Evolutionary conservation across 768 basidiomycete species (phyloP), one percentile per base, ranked within the genome.

Genomic region (Lyophyllum semitale): DNA sequence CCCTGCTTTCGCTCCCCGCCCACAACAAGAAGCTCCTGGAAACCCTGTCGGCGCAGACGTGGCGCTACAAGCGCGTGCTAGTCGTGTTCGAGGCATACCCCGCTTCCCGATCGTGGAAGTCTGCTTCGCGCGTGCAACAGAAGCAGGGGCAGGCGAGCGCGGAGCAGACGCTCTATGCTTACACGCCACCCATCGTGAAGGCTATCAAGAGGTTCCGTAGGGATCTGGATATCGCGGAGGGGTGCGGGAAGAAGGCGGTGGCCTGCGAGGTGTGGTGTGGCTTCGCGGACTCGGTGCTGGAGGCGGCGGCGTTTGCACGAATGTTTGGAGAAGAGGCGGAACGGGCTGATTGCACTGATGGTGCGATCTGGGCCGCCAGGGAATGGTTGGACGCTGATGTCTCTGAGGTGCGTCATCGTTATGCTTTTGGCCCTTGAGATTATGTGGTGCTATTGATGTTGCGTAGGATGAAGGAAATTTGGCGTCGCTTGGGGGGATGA

Each of bases 41-140:
- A 12, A 67, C 63, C 4, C 71, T 93, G 27, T 72, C 77, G 8
- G 59, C 69, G 20, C 75, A 82, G 53, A 89, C 91, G n/a, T 89
- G 87, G 87, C 72, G 75, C 22, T 92, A 80, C 64, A 61, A 65
- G 8, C 69, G 71, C 25, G 51, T 92, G 3, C 72, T 87, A 2
- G 63, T 92, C 33, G 54, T 93, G 12, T 82, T 93, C 50, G 88
- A 89, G 61, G 87, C 82, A 3, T 90, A 85, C 58, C 83, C 85
- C 4, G 74, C 76, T 15, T 72, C 76, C 4, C 63, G 63, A 52
- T 75, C 77, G 26, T 72, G 71, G 58, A 68, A 59, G 57, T 58
- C 64, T 2, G 51, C 58, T 51, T 60, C 58, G 26, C 56, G 41
- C 35, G 50, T 47, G 7, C 42, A 20, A 23, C 47, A 37, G 18